These are phyloP conservation scores for Aureobasidium sp. DNA, from an alignment of 2,329 filamentous ascomycete species.

Conservation along the genomic window DNA sequence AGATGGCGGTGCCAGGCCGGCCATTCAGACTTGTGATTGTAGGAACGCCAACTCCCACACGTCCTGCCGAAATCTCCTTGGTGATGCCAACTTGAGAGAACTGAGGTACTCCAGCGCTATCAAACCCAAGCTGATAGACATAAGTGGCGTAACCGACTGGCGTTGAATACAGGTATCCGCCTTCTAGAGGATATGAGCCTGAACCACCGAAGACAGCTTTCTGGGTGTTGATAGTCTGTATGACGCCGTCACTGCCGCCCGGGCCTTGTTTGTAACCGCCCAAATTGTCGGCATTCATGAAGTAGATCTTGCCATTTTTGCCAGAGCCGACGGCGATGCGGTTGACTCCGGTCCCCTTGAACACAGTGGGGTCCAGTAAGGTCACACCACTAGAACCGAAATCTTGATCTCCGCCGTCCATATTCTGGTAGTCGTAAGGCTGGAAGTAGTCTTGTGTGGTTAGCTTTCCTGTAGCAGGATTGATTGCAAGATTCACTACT, in stretches of 20 bases:
- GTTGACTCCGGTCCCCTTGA: slow-evolving; percentile 21
- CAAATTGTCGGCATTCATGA: slow-evolving; percentile 23
- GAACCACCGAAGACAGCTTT: slow-evolving; percentile 24
- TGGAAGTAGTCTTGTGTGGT: slow-evolving; percentile 48
- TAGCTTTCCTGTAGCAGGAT: slow-evolving; percentile 35
- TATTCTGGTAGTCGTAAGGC: slow-evolving; percentile 45
- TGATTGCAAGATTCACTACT: slow-evolving; percentile 21
- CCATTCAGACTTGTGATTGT: slow-evolving; percentile 34
- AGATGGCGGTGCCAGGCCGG: slow-evolving; percentile 32
- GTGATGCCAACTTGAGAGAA: slow-evolving; percentile 29
- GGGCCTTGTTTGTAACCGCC: slow-evolving; percentile 25
- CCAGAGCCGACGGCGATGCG: slow-evolving; percentile 27
- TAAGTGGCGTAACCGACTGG: slow-evolving; percentile 26
- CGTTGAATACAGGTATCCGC: slow-evolving; percentile 28
- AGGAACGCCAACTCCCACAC: slow-evolving; percentile 29
- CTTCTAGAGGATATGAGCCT: slow-evolving; percentile 25
- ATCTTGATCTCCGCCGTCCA: slow-evolving; percentile 47
- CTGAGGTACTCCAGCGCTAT: slow-evolving; percentile 20
- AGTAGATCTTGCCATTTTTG: slow-evolving; percentile 27
- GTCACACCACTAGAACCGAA: slow-evolving; percentile 29
- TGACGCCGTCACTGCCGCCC: slow-evolving; percentile 21
- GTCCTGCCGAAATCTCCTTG: slow-evolving; percentile 23
- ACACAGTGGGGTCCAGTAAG: slow-evolving; percentile 19
- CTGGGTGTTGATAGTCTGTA: slow-evolving; percentile 23
- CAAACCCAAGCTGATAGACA: slow-evolving; percentile 27